Evolutionary conservation across 371 early-diverging fungal genomes (phyloP).

Genomic region (Mucor circinelloides): DNA sequence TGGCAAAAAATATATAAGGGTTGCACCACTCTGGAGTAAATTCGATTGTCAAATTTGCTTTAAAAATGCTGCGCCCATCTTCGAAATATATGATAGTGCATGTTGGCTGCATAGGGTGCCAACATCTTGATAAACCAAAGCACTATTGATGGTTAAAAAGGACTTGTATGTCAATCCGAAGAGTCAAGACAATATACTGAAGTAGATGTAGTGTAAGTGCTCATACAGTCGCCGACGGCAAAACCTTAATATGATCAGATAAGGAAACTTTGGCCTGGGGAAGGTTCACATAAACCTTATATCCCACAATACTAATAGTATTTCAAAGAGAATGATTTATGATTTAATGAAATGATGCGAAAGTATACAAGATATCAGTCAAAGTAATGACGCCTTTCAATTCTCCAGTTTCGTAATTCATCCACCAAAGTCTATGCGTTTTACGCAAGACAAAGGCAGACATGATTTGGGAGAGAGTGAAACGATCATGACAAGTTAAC

Average conservation of each 20-base stretch:
- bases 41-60: too few relatives aligned
- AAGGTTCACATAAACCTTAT: not conserved
- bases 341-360: slow-evolving; percentile 17
- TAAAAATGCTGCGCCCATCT: too few relatives aligned
- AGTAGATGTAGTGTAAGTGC: too few relatives aligned
- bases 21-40: too few relatives aligned
- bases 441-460: slow-evolving; percentile 56
- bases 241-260: not conserved
- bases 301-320: not conserved
- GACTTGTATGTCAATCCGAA: too few relatives aligned
- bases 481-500: slow-evolving; percentile 56
- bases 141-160: too few relatives aligned
- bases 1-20: too few relatives aligned
- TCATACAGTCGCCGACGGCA: too few relatives aligned
- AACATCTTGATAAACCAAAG: too few relatives aligned
- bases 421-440: slow-evolving; percentile 61
- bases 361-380: slow-evolving; percentile 26
- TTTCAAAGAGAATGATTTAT: not conserved
- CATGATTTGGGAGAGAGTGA: slow-evolving; percentile 62
- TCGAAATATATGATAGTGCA: too few relatives aligned
- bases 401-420: slow-evolving; percentile 47
- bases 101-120: too few relatives aligned
- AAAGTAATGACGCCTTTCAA: slow-evolving; percentile 58
- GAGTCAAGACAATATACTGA: too few relatives aligned
- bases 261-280: not conserved